Evolutionary conservation across 352 stramenopile species (phyloP).

Genomic region (Aphanomyces astaci): DNA sequence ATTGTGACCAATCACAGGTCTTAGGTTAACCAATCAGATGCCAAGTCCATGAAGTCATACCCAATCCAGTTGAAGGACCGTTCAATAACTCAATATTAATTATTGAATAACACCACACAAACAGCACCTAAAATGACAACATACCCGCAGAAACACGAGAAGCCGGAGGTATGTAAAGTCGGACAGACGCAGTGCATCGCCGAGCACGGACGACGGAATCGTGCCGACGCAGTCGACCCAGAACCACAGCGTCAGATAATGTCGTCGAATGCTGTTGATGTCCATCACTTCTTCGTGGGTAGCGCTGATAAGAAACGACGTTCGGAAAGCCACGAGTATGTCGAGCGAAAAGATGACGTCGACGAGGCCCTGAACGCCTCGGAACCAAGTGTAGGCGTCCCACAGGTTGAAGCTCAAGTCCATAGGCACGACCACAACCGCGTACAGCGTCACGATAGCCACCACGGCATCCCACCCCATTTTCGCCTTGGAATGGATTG

Average conservation of each 20-base stretch:
- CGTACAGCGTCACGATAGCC: not conserved
- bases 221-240: not conserved
- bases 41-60: too few relatives aligned
- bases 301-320: not conserved
- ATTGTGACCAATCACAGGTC: too few relatives aligned
- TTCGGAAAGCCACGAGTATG: not conserved
- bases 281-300: not conserved
- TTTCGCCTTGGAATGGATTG: not conserved
- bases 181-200: not conserved
- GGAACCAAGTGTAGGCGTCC: not conserved
- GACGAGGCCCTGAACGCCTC: not conserved
- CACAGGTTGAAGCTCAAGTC: not conserved
- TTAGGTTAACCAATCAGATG: too few relatives aligned
- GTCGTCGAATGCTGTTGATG: not conserved
- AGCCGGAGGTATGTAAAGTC: not conserved
- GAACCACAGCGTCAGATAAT: not conserved
- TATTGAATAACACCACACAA: too few relatives aligned
- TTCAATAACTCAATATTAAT: too few relatives aligned
- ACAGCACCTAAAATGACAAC: too few relatives aligned
- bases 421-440: not conserved
- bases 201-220: not conserved
- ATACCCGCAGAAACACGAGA: not conserved
- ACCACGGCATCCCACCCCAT: not conserved
- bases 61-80: too few relatives aligned
- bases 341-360: not conserved